These are phyloP conservation scores for Botryotinia calthae DNA, from an alignment of 2,329 filamentous ascomycete genomes.

Conservation along the genomic window DNA sequence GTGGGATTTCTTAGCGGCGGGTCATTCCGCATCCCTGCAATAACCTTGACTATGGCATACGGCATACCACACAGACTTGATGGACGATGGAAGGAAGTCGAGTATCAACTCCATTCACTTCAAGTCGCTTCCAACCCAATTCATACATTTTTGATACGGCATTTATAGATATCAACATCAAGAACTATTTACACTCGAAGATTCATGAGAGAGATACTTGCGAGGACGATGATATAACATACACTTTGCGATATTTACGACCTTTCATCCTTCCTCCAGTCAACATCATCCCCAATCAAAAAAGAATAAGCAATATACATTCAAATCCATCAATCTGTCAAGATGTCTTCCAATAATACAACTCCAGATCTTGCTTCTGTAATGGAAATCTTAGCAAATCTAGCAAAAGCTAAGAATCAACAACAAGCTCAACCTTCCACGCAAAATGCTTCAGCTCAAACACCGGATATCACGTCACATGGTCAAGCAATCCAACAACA, in stretches of 20 bases:
- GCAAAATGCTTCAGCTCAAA: constrained; percentile 37
- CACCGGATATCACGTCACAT: constrained; percentile 33
- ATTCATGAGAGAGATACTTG: background rate
- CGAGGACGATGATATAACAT: background rate
- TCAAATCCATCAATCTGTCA: background rate
- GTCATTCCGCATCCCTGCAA: constrained; percentile 24
- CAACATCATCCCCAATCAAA: background rate
- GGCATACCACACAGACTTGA: background rate
- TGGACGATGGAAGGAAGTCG: background rate
- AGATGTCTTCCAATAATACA: constrained; percentile 33
- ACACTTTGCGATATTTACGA: background rate
- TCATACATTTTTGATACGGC: background rate
- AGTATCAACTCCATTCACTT: background rate
- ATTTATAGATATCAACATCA: background rate
- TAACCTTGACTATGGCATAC: no score
- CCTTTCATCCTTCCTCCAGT: background rate
- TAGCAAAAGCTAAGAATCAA: constrained; percentile 28
- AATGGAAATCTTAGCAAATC: constrained; percentile 35
- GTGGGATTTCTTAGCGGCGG: constrained; percentile 30
- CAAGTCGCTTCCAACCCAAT: no score
- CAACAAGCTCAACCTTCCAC: constrained; percentile 19
- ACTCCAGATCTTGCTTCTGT: constrained; percentile 39
- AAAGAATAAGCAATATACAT: background rate
- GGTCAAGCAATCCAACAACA: constrained; percentile 34
- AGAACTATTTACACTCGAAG: background rate